These are phyloP conservation scores for Monosporascus sp. DNA, from an alignment of 2,329 filamentous ascomycete genomes.

Conservation along the genomic window DNA sequence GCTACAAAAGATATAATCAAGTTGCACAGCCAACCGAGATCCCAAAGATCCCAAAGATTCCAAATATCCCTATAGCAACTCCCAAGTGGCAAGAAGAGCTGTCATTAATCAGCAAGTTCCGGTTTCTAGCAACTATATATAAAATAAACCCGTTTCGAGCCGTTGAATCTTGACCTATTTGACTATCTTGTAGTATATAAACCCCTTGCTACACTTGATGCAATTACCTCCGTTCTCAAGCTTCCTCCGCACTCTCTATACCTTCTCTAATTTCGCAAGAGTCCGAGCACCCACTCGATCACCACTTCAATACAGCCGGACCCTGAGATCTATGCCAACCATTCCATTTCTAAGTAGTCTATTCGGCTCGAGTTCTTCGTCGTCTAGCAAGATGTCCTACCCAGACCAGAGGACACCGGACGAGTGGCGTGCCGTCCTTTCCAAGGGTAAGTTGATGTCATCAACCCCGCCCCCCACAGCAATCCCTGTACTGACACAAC, in stretches of 20 bases:
- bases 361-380: conserved; percentile 59
- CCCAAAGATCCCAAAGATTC: conserved; percentile 12
- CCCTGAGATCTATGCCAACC: conserved; percentile 60
- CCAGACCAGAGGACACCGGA: conserved; percentile 76
- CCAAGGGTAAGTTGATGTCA: conserved; percentile 34
- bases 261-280: conserved; percentile 41
- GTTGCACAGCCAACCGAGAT: conserved; percentile 7
- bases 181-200: conserved; percentile 5
- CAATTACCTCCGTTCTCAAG: conserved; percentile 44
- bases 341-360: conserved; percentile 75
- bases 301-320: conserved; percentile 14
- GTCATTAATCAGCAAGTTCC: not conserved
- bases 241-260: conserved; percentile 40
- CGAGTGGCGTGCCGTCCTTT: conserved; percentile 87
- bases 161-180: not conserved
- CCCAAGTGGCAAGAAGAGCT: too few relatives aligned
- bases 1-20: not conserved
- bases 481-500: conserved; percentile 5
- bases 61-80: not conserved
- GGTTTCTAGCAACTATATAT: not conserved
- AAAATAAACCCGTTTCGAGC: not conserved
- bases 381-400: conserved; percentile 60
- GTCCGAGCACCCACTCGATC: conserved; percentile 25
- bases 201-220: conserved; percentile 32
- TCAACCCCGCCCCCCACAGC: not conserved